Percentiles rank a stretch among this genome's conserved stretches.
phyloP scores from a whole-genome alignment of 106 monocot genomes.

The Dendrobium huoshanense region DNA sequence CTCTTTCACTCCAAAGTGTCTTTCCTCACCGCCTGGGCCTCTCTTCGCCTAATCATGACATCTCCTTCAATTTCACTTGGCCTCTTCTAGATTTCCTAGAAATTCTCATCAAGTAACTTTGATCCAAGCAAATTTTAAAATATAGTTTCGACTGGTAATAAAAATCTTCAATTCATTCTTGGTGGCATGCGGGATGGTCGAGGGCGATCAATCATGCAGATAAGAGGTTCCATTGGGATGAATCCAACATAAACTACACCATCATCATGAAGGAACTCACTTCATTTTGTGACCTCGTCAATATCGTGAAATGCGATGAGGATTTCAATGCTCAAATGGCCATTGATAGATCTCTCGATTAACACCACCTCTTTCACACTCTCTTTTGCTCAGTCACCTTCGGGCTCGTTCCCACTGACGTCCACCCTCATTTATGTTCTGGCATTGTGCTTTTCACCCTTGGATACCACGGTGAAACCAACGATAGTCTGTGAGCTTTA shows the following conservation, averaged over 20 bases:
- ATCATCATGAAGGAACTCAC: conserved; percentile 59
- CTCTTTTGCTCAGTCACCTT: conserved; percentile 61
- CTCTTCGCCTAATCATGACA: conserved; percentile 60
- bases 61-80: conserved; percentile 63
- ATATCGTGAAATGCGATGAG: conserved; percentile 55
- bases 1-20: conserved; percentile 11
- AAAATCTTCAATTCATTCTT: conserved; percentile 73
- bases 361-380: conserved; percentile 67
- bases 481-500: conserved; percentile 61
- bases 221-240: conserved; percentile 44
- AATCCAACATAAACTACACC: conserved; percentile 49
- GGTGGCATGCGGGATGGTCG: conserved; percentile 74
- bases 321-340: conserved; percentile 89
- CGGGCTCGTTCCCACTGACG: conserved; percentile 81
- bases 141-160: conserved; percentile 31
- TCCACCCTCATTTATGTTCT: conserved; percentile 69
- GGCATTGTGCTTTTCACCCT: conserved; percentile 80
- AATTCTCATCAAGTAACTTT: conserved; percentile 56
- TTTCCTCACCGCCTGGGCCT: conserved; percentile 22
- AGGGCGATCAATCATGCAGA: conserved; percentile 47
- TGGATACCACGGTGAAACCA: conserved; percentile 64
- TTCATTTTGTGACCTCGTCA: conserved; percentile 47
- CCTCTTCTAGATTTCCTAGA: conserved; percentile 63
- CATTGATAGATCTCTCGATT: conserved; percentile 65
- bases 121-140: conserved; percentile 56